Conservation (phyloP, 139 green algal genomes). For the Bryopsis sp. region DNA sequence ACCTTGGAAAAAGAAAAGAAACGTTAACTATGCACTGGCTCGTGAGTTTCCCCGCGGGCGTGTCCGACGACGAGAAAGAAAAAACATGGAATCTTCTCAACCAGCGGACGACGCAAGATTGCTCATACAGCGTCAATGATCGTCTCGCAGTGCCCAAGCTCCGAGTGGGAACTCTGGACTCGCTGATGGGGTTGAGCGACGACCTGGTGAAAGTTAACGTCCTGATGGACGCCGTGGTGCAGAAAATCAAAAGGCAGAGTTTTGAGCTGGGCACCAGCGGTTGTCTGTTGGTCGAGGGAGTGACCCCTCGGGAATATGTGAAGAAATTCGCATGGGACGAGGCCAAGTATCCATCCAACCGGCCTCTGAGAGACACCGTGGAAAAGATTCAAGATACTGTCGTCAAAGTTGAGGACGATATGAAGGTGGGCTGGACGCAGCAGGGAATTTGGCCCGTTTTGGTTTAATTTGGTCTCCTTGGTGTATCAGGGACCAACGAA, state of each 20-base stretch:
- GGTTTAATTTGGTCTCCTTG: slow-evolving; percentile 7
- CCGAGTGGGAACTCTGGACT: slow-evolving; percentile 88
- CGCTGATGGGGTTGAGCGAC: slow-evolving; percentile 82
- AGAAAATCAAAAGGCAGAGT: slow-evolving; percentile 75
- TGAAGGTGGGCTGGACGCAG: slow-evolving; percentile 70
- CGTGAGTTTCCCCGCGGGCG: slow-evolving; percentile 49
- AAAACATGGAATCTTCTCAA: slow-evolving; percentile 62
- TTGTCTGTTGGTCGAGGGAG: slow-evolving; percentile 48
- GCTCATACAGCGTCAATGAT: slow-evolving; percentile 44
- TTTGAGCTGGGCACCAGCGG: slow-evolving; percentile 34
- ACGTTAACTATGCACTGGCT: slow-evolving; percentile 65
- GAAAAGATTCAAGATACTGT: slow-evolving; percentile 79
- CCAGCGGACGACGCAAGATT: slow-evolving; percentile 52
- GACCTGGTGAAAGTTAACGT: slow-evolving; percentile 79
- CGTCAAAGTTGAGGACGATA: slow-evolving; percentile 85
- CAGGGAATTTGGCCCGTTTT: neutral
- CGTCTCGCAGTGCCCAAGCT: slow-evolving; percentile 82
- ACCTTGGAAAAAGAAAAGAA: too few species aligned
- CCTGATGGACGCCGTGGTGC: slow-evolving; percentile 68
- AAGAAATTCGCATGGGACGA: slow-evolving; percentile 90
- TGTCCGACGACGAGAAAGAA: slow-evolving; percentile 32
- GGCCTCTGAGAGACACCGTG: slow-evolving; percentile 82
- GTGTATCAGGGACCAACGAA: slow-evolving; percentile 17
- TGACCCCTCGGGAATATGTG: slow-evolving; percentile 59
- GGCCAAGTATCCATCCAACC: slow-evolving; percentile 84